Evolutionary conservation across 1,284 basidiomycete species (phyloP).

Genomic region (Melampsora occidentalis): DNA sequence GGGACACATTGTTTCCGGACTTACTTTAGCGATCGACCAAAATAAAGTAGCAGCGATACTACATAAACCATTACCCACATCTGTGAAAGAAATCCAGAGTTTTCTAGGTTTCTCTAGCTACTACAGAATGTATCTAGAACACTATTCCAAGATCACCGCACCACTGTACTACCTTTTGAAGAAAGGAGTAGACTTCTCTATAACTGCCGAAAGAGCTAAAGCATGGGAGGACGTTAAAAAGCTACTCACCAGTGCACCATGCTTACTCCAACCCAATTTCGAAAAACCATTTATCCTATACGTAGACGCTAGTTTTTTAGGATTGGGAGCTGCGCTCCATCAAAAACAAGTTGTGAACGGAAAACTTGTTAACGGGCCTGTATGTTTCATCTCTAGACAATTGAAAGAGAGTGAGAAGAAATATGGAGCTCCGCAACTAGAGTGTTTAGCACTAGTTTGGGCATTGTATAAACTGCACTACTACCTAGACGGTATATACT

Average conservation of each 20-base stretch:
- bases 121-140: slow-evolving; percentile 7
- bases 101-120: slow-evolving; percentile 18
- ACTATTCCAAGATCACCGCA: background rate
- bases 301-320: too few species aligned
- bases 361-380: background rate
- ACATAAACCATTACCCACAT: background rate
- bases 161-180: background rate
- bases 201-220: slow-evolving; percentile 13
- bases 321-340: background rate
- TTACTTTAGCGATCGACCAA: background rate
- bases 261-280: too few species aligned
- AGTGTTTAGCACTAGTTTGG: slow-evolving; percentile 20
- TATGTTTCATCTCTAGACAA: slow-evolving; percentile 19
- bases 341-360: slow-evolving; percentile 4
- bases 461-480: slow-evolving; percentile 29
- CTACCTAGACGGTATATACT: slow-evolving; percentile 8
- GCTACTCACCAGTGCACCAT: background rate
- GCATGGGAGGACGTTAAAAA: background rate
- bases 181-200: background rate
- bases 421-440: slow-evolving; percentile 22
- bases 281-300: too few species aligned
- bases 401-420: slow-evolving; percentile 3
- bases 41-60: slow-evolving; percentile 13
- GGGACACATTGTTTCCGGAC: slow-evolving; percentile 15
- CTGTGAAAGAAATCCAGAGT: background rate